Evolutionary conservation across 805 yeast species (phyloP), one percentile per base, ranked within the genome.

Genomic region (Brettanomyces nanus): DNA sequence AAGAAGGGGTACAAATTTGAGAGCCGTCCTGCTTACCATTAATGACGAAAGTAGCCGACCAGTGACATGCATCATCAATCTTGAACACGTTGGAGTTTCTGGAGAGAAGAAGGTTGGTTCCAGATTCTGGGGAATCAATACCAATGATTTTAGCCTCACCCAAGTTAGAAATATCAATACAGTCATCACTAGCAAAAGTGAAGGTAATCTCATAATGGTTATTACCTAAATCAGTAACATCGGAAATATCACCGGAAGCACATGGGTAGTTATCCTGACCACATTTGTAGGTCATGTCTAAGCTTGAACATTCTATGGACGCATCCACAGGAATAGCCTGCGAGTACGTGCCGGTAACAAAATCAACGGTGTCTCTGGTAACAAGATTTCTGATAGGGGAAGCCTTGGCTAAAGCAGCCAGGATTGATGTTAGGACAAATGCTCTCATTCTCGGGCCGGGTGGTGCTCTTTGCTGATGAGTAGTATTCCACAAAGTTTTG

Each of bases 21-120:
- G 23, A 11, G 14, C 42, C 40, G 23, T 35, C 33, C 6, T 31
- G 36, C 17, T 33, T 34, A 23, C 47, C 53, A 26, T 51, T 41
- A 14, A 53, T 50, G 28, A 41, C 38, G 35, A 54, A 45, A 5
- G 48, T 45, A 13, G 49, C 47, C 6, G 47, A 43, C 47, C 45
- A 56, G 17, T 47, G 45, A 11, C 51, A 43, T 19, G 61, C 52
- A 31, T 47, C 43, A 31, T 34, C 41, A 36, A 53, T 45, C n/a
- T 28, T 10, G 22, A 34, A 38, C 15, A 46, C 30, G n/a, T 47
- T 41, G 23, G 39, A 37, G 29, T 50, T 48, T 31, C 36, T 39
- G 11, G 51, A 48, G 33, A 40, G 49, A 11, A 53, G 38, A 36
- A 44, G 42, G 31, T 46, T 35, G 5, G 51, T 44, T 11, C 39